Percentiles rank a stretch among this genome's conserved stretches.
Conservation (phyloP, 2,329 filamentous ascomycete genomes). For the Colletotrichum limetticola region DNA sequence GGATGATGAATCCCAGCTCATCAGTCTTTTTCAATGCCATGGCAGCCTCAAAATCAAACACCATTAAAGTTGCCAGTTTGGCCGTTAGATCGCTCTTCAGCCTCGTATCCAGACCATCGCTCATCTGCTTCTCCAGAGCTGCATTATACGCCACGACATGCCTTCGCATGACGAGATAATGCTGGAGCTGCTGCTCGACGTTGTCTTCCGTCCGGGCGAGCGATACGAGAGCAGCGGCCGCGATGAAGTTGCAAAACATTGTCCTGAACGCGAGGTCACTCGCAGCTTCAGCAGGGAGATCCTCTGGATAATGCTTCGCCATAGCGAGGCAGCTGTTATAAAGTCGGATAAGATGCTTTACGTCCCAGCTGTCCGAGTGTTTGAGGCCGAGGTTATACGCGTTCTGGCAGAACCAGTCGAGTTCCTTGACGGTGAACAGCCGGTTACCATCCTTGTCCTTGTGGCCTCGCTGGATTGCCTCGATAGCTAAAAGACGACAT, state of each 20-base stretch:
- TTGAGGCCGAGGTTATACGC: constrained; percentile 82
- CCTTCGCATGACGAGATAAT: constrained; percentile 70
- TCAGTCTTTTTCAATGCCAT: constrained; percentile 75
- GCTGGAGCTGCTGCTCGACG: constrained; percentile 62
- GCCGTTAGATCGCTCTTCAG: constrained; percentile 62
- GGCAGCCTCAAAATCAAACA: constrained; percentile 84
- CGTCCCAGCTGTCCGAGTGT: constrained; percentile 64
- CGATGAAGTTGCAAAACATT: constrained; percentile 78
- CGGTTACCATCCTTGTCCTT: constrained; percentile 54
- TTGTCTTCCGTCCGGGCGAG: constrained; percentile 63
- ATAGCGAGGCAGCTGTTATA: constrained; percentile 64
- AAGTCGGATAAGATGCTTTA: constrained; percentile 66
- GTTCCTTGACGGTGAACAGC: constrained; percentile 71
- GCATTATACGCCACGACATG: constrained; percentile 70
- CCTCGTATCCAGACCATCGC: constrained; percentile 51
- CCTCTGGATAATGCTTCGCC: constrained; percentile 60
- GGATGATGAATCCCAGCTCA: constrained; percentile 69
- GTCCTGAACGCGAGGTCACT: constrained; percentile 67
- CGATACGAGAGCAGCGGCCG: constrained; percentile 61
- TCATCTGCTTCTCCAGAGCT: constrained; percentile 51
- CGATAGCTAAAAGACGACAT: constrained; percentile 45
- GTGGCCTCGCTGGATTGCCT: constrained; percentile 51
- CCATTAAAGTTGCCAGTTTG: constrained; percentile 75
- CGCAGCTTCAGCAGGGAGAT: constrained; percentile 51
- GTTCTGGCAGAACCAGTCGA: constrained; percentile 87